Evolutionary conservation across 495 filamentous ascomycete genomes (phyloP).

Genomic region (Tuber indicum): DNA sequence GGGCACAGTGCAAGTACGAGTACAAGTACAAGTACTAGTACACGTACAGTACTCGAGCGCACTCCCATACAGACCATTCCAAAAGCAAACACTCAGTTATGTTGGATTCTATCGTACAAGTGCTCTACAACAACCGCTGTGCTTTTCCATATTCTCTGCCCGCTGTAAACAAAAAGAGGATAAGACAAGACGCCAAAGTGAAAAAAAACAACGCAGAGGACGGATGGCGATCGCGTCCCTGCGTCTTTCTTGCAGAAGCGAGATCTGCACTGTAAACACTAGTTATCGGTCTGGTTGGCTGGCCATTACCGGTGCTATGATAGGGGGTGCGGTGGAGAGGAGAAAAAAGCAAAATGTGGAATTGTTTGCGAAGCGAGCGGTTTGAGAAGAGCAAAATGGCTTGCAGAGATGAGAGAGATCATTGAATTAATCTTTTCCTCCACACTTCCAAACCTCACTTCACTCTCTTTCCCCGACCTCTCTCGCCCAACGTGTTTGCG

Average conservation of each 20-base stretch:
- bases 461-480: not conserved
- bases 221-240: not conserved
- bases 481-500: not conserved
- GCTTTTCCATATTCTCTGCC: not conserved
- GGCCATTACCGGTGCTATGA: not conserved
- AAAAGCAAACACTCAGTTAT: not conserved
- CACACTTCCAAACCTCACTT: not conserved
- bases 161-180: not conserved
- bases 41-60: too few relatives aligned
- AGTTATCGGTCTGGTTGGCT: not conserved
- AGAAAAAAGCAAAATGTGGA: not conserved
- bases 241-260: not conserved
- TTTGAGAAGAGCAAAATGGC: not conserved
- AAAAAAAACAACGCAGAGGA: not conserved
- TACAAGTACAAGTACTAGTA: too few relatives aligned
- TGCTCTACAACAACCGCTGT: not conserved
- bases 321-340: not conserved
- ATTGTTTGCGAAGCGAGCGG: not conserved
- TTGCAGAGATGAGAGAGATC: slow-evolving; percentile 2
- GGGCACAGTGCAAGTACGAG: too few relatives aligned
- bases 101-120: not conserved
- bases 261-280: not conserved
- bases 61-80: not conserved
- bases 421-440: not conserved
- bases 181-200: not conserved